Base-by-base conservation (phyloP, 441 rosid genomes). In the Capsella rubella region DNA sequence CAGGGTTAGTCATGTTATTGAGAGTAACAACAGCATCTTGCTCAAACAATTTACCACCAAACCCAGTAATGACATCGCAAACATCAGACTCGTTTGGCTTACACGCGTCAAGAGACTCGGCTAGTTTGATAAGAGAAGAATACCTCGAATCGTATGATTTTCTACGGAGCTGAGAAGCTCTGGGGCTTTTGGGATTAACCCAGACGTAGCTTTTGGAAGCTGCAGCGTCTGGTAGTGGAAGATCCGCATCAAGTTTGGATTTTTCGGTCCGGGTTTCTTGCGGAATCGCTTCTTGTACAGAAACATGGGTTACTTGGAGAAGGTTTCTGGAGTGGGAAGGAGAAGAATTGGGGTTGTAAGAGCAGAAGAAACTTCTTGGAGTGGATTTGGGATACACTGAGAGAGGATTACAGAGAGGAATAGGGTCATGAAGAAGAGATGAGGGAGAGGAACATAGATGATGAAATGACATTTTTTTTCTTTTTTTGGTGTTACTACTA, bases 111-210 rank as follows among this genome's bases (percentile, higher is more conserved):
- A 94, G 74, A 69, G 87, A 78, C 71, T 87, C 80, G 0, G 99
- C 89, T 42, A 85, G 42, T 77, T 85, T 83, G 16, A 89, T 67
- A 39, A 94, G 89, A 61, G 84, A 90, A 73, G 81, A 66, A 61
- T 92, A 90, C 92, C 93, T 87, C 21, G 92, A 82, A 67, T 88
- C 92, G 58, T 89, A 85, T 2, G 97, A 87, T 8, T 77, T 77
- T 43, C 79, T 39, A 76, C 81, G 82, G 14, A 91, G 90, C 68
- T 73, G 82, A 8, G 89, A 78, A 75, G 97, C 95, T 84, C 86
- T 78, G 64, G 90, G 89, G 75, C 95, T 92, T 7, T 77, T 86
- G 74, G 97, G 97, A 74, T 94, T 94, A 72, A 94, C 89, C 97
- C 97, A 90, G 54, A 81, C 76, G 81, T 81, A 72, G 73, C 84